Conservation (phyloP, 2,329 filamentous ascomycete genomes). For the Coniochaeta hoffmannii region DNA sequence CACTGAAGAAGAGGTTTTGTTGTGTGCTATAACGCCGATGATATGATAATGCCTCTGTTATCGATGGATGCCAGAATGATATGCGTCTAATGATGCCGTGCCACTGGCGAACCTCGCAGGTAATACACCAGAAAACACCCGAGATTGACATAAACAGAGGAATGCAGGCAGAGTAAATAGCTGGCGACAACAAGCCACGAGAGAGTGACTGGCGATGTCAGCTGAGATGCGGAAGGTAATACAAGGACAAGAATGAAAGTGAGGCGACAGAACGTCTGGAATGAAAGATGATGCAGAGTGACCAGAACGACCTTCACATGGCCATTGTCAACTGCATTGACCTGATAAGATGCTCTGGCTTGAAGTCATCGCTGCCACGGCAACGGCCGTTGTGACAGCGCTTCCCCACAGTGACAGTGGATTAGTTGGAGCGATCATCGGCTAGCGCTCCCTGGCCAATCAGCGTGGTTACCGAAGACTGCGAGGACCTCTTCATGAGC, state of each 20-base stretch:
- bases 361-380: background rate
- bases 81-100: background rate
- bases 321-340: background rate
- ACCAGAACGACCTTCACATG: background rate
- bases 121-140: background rate
- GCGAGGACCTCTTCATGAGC: background rate
- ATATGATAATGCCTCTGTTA: conserved; percentile 1
- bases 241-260: background rate
- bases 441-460: background rate
- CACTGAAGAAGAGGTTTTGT: conserved; percentile 1
- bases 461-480: background rate
- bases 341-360: background rate
- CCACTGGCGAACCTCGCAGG: background rate
- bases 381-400: background rate
- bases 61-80: background rate
- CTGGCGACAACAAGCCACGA: background rate
- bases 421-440: background rate
- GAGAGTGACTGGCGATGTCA: background rate
- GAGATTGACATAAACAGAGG: background rate
- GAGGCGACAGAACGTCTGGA: background rate
- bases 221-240: background rate
- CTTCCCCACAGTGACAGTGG: background rate
- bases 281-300: background rate
- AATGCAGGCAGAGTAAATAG: background rate
- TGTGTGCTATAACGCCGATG: conserved; percentile 1